Conservation (phyloP, 768 basidiomycete genomes). For the Basidioascus undulatus region DNA sequence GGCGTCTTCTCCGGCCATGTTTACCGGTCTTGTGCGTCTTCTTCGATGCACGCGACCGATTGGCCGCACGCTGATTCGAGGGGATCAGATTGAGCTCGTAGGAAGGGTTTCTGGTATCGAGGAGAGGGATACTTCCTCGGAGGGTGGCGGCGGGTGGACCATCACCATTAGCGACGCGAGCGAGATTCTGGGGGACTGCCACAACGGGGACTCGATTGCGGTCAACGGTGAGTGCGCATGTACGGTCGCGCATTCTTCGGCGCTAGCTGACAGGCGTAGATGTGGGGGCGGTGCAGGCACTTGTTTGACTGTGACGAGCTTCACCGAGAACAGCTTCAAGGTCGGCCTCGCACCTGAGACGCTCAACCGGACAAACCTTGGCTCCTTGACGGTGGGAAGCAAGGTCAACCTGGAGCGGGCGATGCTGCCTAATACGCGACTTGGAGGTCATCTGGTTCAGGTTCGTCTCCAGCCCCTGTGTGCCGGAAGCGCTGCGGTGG, state of each 20-base stretch:
- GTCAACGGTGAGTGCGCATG: conserved; percentile 26
- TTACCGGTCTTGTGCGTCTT: no score
- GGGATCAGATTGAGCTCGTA: no score
- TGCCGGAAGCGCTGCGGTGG: not conserved
- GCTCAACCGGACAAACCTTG: conserved; percentile 66
- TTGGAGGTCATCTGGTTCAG: conserved; percentile 96
- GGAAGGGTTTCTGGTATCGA: no score
- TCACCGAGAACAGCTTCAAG: conserved; percentile 49
- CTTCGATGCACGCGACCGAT: no score
- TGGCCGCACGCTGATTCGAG: no score
- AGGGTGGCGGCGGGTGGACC: conserved; percentile 43
- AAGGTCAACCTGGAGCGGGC: conserved; percentile 82
- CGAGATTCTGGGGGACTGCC: conserved; percentile 62
- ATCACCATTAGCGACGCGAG: conserved; percentile 47
- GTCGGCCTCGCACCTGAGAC: conserved; percentile 96
- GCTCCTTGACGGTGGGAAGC: conserved; percentile 48
- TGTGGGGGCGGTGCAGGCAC: conserved; percentile 25
- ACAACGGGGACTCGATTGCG: conserved; percentile 80
- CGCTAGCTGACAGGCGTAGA: not conserved
- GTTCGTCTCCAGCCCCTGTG: conserved; percentile 21
- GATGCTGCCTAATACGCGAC: conserved; percentile 70
- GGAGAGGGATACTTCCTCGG: conserved; percentile 26
- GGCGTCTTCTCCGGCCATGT: no score
- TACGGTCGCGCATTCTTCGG: not conserved
- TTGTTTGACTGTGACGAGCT: conserved; percentile 78